These are phyloP conservation scores for Trypanosoma boissoni DNA, from an alignment of 208 protist genomes.

Conservation along the genomic window DNA sequence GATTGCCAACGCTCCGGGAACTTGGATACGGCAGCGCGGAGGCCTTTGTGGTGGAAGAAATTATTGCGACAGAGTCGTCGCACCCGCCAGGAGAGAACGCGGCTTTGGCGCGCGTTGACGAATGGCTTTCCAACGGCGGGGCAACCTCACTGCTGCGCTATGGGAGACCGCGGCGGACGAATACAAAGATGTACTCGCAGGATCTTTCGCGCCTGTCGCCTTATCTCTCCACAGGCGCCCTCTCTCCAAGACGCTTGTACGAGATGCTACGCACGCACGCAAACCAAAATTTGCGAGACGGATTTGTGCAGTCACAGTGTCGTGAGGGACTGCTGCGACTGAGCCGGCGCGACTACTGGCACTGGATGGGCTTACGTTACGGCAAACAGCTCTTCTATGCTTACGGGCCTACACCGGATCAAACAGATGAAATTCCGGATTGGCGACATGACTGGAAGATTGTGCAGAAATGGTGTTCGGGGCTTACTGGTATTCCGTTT, in stretches of 20 bases:
- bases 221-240: constrained; percentile 66
- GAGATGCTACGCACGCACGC: constrained; percentile 65
- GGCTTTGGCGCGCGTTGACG: constrained; percentile 48
- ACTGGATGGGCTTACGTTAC: constrained; percentile 85
- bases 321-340: constrained; percentile 78
- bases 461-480: constrained; percentile 81
- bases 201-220: constrained; percentile 73
- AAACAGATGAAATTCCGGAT: constrained; percentile 66
- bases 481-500: constrained; percentile 84
- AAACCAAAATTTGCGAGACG: constrained; percentile 49
- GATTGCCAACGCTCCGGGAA: constrained; percentile 59
- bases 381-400: constrained; percentile 75
- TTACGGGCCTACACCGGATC: constrained; percentile 80
- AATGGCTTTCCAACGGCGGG: constrained; percentile 68
- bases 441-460: constrained; percentile 81
- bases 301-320: constrained; percentile 79
- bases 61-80: constrained; percentile 74
- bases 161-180: constrained; percentile 63
- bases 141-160: constrained; percentile 70
- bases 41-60: constrained; percentile 55
- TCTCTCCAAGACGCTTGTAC: constrained; percentile 78
- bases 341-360: constrained; percentile 85
- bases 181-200: constrained; percentile 85
- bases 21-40: constrained; percentile 56
- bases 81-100: constrained; percentile 67